These are phyloP conservation scores for Eucalyptus polybractea DNA, from an alignment of 345 rosid genomes.

Conservation along the genomic window DNA sequence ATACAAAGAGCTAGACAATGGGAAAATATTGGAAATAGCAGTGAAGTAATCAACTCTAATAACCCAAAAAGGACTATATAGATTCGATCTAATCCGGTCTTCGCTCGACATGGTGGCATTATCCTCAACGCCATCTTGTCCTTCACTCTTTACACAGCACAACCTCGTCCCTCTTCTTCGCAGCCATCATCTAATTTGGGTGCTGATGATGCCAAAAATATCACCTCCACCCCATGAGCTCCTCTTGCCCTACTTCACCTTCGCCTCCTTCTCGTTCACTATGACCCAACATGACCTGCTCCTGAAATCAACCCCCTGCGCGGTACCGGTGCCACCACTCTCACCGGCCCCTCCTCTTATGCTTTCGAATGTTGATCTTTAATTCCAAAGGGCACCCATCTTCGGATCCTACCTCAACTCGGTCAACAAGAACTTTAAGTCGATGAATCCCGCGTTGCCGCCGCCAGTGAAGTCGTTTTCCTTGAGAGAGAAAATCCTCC, in stretches of 20 bases:
- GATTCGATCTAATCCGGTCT: background rate
- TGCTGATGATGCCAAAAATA: slow-evolving; percentile 44
- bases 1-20: background rate
- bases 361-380: slow-evolving; percentile 41
- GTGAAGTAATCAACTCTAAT: background rate
- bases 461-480: slow-evolving; percentile 54
- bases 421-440: slow-evolving; percentile 51
- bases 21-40: background rate
- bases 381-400: slow-evolving; percentile 14
- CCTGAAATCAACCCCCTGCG: background rate
- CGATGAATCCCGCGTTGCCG: slow-evolving; percentile 75
- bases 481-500: slow-evolving; percentile 58
- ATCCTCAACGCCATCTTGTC: background rate
- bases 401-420: slow-evolving; percentile 10
- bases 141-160: background rate
- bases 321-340: background rate
- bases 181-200: slow-evolving; percentile 3
- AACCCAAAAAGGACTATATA: background rate
- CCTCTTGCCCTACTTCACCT: slow-evolving; percentile 35
- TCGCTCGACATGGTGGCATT: too few species aligned
- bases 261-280: slow-evolving; percentile 47
- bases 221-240: slow-evolving; percentile 95
- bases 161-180: slow-evolving; percentile 15
- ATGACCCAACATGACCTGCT: slow-evolving; percentile 41
- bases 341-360: slow-evolving; percentile 12